Evolutionary conservation across 2,329 filamentous ascomycete species (phyloP).

Genomic region (Xylariaceae sp.): DNA sequence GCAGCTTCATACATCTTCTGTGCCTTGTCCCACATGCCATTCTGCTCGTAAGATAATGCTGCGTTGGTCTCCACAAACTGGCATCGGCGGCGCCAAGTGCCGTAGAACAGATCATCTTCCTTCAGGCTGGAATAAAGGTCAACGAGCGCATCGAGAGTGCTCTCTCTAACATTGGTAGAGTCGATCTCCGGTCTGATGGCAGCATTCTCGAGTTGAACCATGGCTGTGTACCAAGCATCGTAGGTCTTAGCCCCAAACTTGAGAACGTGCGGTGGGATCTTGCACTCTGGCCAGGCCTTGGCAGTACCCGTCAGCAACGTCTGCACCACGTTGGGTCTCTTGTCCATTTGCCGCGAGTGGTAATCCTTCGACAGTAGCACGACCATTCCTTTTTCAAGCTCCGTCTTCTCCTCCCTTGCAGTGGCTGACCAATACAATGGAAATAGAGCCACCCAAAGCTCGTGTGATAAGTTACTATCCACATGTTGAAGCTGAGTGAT

Average conservation of each 20-base stretch:
- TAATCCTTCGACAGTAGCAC: conserved; percentile 88
- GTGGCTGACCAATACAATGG: conserved; percentile 90
- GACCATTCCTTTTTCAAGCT: conserved; percentile 89
- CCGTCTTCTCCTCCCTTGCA: conserved; percentile 76
- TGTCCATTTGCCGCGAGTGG: conserved; percentile 88
- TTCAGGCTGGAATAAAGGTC: conserved; percentile 85
- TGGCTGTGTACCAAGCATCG: conserved; percentile 93
- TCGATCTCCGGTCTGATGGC: conserved; percentile 80
- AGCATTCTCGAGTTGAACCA: conserved; percentile 82
- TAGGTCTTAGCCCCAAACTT: conserved; percentile 93
- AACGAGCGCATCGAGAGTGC: conserved; percentile 90
- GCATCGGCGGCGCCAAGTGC: conserved; percentile 89
- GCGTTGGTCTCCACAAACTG: conserved; percentile 98
- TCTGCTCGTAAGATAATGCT: conserved; percentile 94
- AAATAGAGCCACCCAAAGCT: conserved; percentile 87
- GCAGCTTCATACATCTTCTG: conserved; percentile 95
- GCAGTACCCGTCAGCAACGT: conserved; percentile 84
- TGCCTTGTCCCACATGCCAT: conserved; percentile 98
- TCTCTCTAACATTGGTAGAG: conserved; percentile 77
- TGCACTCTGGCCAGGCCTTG: conserved; percentile 77
- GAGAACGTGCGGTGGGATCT: conserved; percentile 89
- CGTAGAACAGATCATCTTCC: conserved; percentile 96
- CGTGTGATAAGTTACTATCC: conserved; percentile 71
- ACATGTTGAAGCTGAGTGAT: conserved; percentile 87
- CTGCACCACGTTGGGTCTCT: conserved; percentile 90